Evolutionary conservation across 2,329 filamentous ascomycete genomes (phyloP).

Genomic region (Claviceps sp.): DNA sequence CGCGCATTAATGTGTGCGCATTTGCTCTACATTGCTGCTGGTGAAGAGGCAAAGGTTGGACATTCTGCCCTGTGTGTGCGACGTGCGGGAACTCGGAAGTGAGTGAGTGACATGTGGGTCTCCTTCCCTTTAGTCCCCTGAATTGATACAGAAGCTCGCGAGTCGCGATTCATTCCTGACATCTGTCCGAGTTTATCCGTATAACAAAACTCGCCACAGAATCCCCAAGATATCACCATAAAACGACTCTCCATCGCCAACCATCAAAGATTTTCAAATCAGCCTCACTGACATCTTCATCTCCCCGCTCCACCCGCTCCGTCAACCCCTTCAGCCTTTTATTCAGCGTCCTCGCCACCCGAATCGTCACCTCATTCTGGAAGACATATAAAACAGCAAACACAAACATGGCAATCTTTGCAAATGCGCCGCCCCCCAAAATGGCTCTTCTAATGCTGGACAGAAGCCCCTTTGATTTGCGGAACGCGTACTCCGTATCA

Average conservation of each 20-base stretch:
- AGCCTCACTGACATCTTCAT: constrained; percentile 30
- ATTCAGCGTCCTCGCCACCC: constrained; percentile 37
- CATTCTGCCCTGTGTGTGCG: neutral
- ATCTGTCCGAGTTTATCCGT: too few relatives aligned
- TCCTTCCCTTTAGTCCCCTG: too few relatives aligned
- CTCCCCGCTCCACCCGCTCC: constrained; percentile 33
- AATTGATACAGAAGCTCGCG: too few relatives aligned
- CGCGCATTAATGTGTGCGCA: neutral
- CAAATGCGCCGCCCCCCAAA: constrained; percentile 30
- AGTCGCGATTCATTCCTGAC: too few relatives aligned
- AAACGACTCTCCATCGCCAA: constrained; percentile 43
- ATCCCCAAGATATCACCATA: constrained; percentile 23
- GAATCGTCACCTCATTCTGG: constrained; percentile 42
- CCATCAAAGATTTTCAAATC: constrained; percentile 37
- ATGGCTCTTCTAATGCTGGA: constrained; percentile 33
- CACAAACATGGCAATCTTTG: constrained; percentile 39
- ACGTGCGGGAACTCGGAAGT: too few relatives aligned
- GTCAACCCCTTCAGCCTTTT: constrained; percentile 36
- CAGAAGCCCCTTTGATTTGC: constrained; percentile 34
- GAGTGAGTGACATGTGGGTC: neutral
- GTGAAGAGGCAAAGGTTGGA: neutral
- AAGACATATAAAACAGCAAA: constrained; percentile 46
- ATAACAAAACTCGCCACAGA: too few relatives aligned
- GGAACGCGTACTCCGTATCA: constrained; percentile 45
- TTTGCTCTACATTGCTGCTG: neutral